phyloP scores from a whole-genome alignment of 495 filamentous ascomycete species.

The Talaromyces trachyspermus region DNA sequence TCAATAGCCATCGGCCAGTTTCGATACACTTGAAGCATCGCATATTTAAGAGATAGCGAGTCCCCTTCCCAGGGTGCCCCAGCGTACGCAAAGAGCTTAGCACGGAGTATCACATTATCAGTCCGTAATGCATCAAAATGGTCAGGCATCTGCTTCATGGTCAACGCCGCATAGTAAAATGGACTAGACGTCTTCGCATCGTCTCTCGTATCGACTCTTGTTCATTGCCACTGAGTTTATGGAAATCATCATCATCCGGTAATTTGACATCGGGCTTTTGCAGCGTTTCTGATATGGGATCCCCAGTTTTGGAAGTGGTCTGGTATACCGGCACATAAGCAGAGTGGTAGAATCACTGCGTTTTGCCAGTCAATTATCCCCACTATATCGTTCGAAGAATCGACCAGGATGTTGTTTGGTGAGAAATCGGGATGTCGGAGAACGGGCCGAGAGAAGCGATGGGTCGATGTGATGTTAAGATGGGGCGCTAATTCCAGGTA shows the following conservation, averaged over 20 bases:
- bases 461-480: conserved; percentile 12
- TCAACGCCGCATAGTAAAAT: conserved; percentile 24
- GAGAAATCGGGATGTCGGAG: conserved; percentile 20
- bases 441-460: conserved; percentile 17
- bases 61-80: conserved; percentile 19
- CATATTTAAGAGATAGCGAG: conserved; percentile 16
- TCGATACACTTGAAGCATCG: conserved; percentile 10
- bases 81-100: conserved; percentile 17
- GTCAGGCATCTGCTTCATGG: conserved; percentile 16
- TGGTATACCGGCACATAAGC: conserved; percentile 22
- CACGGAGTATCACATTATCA: conserved; percentile 18
- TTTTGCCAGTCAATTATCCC: conserved; percentile 32
- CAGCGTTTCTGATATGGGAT: conserved; percentile 19
- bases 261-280: conserved; percentile 18
- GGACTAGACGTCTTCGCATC: conserved; percentile 19
- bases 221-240: conserved; percentile 12
- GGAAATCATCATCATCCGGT: conserved; percentile 15
- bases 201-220: conserved; percentile 16
- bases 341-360: conserved; percentile 21
- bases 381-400: conserved; percentile 18
- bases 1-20: conserved; percentile 19
- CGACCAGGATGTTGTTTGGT: conserved; percentile 23
- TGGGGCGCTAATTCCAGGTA: conserved; percentile 18
- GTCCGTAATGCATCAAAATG: conserved; percentile 19
- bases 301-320: conserved; percentile 25